Evolutionary conservation across 495 filamentous ascomycete species (phyloP).

Genomic region (Penicillium coprophilum): DNA sequence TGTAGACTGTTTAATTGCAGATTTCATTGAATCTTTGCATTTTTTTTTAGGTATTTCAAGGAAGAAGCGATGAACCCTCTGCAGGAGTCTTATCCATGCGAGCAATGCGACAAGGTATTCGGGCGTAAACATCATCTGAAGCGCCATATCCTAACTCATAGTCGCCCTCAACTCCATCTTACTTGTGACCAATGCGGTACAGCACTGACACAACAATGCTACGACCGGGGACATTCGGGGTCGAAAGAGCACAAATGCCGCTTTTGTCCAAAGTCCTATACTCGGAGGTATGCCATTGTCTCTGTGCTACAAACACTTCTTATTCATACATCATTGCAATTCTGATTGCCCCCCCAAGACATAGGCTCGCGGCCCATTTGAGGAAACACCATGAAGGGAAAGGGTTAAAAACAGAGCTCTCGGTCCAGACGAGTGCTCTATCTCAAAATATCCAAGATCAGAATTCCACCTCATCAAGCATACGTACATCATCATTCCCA

Average conservation of each 20-base stretch:
- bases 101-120: slow-evolving; percentile 9
- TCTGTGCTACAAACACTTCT: background rate
- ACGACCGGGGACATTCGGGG: slow-evolving; percentile 2
- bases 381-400: background rate
- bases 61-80: background rate
- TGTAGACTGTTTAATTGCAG: background rate
- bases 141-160: slow-evolving; percentile 4
- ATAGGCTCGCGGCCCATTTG: background rate
- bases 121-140: slow-evolving; percentile 6
- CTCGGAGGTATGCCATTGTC: background rate
- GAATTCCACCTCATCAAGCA: background rate
- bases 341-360: background rate
- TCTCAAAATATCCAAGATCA: slow-evolving; percentile 1
- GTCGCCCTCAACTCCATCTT: background rate
- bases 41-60: background rate
- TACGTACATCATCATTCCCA: background rate
- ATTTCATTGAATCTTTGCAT: background rate
- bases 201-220: background rate
- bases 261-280: slow-evolving; percentile 4
- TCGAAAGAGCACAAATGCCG: slow-evolving; percentile 3
- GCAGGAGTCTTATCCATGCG: background rate
- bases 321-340: background rate
- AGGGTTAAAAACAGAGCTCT: background rate
- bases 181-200: slow-evolving; percentile 3
- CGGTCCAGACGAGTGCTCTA: background rate